Conservation (phyloP, 2,329 filamentous ascomycete species). For the Cladophialophora chaetospira region DNA sequence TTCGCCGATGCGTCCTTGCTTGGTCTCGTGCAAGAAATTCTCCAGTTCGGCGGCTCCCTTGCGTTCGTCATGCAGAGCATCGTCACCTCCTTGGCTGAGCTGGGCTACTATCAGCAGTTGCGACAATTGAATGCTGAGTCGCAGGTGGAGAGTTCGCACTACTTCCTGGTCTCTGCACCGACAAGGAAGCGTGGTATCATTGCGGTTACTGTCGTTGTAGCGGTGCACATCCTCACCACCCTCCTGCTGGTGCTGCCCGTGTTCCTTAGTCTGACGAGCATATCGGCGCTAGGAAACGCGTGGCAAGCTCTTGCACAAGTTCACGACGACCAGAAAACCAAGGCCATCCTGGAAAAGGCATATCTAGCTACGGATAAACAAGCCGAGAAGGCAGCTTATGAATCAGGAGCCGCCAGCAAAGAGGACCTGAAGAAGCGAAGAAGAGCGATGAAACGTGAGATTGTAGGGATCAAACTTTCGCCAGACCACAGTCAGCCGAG, state of each 20-base stretch:
- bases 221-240: not conserved
- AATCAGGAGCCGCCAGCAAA: too few relatives aligned
- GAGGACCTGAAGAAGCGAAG: too few relatives aligned
- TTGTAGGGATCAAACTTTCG: too few relatives aligned
- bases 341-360: conserved; percentile 4
- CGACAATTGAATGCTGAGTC: conserved; percentile 2
- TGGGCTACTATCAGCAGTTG: conserved; percentile 8
- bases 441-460: too few relatives aligned
- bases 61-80: conserved; percentile 8
- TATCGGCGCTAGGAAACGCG: conserved; percentile 4
- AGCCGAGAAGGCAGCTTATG: conserved; percentile 4
- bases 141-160: not conserved
- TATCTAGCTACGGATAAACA: not conserved
- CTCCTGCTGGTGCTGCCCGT: not conserved
- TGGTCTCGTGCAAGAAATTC: conserved; percentile 7
- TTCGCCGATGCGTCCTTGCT: conserved; percentile 2
- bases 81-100: conserved; percentile 1
- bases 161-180: conserved; percentile 4
- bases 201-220: not conserved
- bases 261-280: not conserved
- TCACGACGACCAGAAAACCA: not conserved
- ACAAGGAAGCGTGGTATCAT: not conserved
- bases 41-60: conserved; percentile 1
- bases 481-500: too few relatives aligned
- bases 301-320: conserved; percentile 8